Evolutionary conservation across 108 stramenopile genomes (phyloP).

Genomic region (Aurantiochytrium sp.): DNA sequence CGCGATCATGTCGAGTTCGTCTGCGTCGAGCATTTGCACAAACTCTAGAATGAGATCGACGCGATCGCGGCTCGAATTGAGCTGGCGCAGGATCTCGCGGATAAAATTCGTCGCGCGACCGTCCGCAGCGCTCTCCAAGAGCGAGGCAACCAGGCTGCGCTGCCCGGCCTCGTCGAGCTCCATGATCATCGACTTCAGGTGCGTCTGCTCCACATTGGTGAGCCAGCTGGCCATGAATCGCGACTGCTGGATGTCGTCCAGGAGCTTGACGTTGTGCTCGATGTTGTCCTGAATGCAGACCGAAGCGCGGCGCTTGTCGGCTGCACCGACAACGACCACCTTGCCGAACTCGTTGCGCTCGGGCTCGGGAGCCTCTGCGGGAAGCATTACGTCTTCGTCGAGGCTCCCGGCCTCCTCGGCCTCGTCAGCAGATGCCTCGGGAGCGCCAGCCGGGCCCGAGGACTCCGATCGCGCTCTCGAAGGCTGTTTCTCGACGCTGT

Average conservation of each 20-base stretch:
- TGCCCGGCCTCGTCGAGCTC: not conserved
- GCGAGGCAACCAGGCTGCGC: not conserved
- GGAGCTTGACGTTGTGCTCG: not conserved
- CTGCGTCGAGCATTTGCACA: not conserved
- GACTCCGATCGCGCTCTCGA: not conserved
- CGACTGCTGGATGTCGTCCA: not conserved
- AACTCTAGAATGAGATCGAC: slow-evolving; percentile 12
- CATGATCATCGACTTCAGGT: not conserved
- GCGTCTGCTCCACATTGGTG: not conserved
- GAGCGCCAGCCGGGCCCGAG: not conserved
- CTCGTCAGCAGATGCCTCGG: not conserved
- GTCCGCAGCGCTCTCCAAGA: not conserved
- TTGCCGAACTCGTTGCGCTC: not conserved
- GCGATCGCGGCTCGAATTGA: not conserved
- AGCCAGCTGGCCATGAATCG: not conserved
- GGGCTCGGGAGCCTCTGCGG: not conserved
- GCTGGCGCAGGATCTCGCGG: not conserved
- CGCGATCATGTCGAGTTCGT: not conserved
- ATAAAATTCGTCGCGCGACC: not conserved
- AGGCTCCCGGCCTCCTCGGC: not conserved
- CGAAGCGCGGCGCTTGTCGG: not conserved
- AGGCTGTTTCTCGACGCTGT: not conserved
- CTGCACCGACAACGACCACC: not conserved
- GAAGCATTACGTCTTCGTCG: no score
- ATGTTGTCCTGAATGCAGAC: not conserved